These are phyloP conservation scores for Nemania sp. DNA, from an alignment of 2,329 filamentous ascomycete species.

Conservation along the genomic window DNA sequence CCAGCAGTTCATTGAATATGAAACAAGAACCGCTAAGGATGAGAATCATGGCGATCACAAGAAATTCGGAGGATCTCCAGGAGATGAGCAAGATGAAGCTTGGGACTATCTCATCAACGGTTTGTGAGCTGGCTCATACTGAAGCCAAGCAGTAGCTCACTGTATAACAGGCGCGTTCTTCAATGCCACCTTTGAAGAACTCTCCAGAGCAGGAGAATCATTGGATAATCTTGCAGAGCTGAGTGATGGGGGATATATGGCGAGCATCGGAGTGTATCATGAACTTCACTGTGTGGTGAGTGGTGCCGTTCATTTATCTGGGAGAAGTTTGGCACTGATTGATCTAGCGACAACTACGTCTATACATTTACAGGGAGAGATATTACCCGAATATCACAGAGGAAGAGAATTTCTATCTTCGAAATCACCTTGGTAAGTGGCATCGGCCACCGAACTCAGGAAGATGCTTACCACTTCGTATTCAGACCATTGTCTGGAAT, in stretches of 20 bases:
- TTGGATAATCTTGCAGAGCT: slow-evolving; percentile 4
- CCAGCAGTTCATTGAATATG: too few relatives aligned
- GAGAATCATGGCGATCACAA: too few relatives aligned
- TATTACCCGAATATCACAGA: slow-evolving; percentile 24
- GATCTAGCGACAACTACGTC: slow-evolving; percentile 19
- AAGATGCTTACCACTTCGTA: not conserved
- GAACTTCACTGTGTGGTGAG: slow-evolving; percentile 23
- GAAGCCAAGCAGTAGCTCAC: not conserved
- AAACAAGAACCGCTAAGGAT: too few relatives aligned
- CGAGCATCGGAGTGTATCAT: slow-evolving; percentile 23
- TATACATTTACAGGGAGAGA: slow-evolving; percentile 17
- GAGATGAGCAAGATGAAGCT: not conserved
- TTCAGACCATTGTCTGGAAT: not conserved
- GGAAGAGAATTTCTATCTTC: slow-evolving; percentile 12
- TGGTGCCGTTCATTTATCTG: not conserved
- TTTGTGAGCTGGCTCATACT: too few relatives aligned
- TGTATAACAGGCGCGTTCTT: slow-evolving; percentile 5
- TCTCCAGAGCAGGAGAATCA: slow-evolving; percentile 3
- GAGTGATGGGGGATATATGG: slow-evolving; percentile 13
- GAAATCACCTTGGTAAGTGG: slow-evolving; percentile 21
- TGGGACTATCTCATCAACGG: not conserved
- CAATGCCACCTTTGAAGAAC: slow-evolving; percentile 13
- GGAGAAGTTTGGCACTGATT: not conserved
- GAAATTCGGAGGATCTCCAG: not conserved
- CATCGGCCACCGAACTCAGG: too few relatives aligned